Evolutionary conservation across 2,329 filamentous ascomycete species (phyloP).

Genomic region (Colletotrichum eleusines): DNA sequence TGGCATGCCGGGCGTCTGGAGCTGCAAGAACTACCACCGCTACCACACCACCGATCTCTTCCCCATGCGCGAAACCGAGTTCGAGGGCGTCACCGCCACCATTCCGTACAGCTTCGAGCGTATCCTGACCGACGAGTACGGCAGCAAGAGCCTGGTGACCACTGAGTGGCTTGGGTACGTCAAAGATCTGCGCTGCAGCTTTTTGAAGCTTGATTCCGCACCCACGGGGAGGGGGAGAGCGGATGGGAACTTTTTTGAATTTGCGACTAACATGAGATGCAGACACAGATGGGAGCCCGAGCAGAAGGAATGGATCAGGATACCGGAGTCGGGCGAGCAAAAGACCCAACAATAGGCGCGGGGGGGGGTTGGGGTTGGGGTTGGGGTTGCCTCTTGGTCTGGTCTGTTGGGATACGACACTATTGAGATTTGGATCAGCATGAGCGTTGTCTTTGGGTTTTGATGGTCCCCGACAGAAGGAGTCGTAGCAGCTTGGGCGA

Average conservation of each 20-base stretch:
- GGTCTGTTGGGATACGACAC: background rate
- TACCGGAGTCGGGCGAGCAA: slow-evolving; percentile 27
- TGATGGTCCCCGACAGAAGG: background rate
- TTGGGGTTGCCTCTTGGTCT: background rate
- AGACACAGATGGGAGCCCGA: slow-evolving; percentile 73
- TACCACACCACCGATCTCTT: slow-evolving; percentile 80
- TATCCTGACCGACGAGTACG: slow-evolving; percentile 75
- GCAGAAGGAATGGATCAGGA: slow-evolving; percentile 70
- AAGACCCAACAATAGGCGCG: slow-evolving; percentile 10
- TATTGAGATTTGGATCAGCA: slow-evolving; percentile 3
- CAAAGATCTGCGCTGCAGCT: slow-evolving; percentile 1
- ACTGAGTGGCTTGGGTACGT: slow-evolving; percentile 74
- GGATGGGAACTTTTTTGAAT: background rate
- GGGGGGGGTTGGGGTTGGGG: too few relatives aligned
- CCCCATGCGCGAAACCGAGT: slow-evolving; percentile 79
- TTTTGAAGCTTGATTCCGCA: slow-evolving; percentile 15
- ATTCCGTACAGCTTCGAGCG: slow-evolving; percentile 78
- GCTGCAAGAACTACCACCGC: slow-evolving; percentile 83
- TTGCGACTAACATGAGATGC: slow-evolving; percentile 40
- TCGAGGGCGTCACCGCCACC: slow-evolving; percentile 78
- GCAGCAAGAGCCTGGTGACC: slow-evolving; percentile 67
- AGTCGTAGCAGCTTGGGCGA: slow-evolving; percentile 15
- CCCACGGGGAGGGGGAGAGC: background rate
- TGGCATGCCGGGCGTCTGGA: slow-evolving; percentile 73
- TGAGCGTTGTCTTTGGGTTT: background rate